Base-by-base conservation (phyloP, 371 early-diverging fungal genomes). In the Mortierella sp. region DNA sequence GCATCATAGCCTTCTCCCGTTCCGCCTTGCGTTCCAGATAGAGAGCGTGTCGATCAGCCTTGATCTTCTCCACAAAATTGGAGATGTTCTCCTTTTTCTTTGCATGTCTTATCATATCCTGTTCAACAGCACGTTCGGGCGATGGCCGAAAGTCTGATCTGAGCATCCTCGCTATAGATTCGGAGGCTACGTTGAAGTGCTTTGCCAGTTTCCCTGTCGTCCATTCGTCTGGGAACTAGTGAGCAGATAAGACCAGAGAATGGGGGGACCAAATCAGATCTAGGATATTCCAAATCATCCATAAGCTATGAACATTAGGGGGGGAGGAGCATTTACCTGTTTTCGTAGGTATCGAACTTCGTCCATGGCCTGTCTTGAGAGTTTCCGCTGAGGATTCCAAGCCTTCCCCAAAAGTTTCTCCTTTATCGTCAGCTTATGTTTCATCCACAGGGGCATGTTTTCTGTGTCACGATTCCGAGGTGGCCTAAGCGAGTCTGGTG, bases 151-250 rank as follows among this genome's bases (percentile, higher is more conserved):
- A 67, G 40, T 74, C 39, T 7, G 68, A 54, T 34, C 48, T 59
- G 13, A 74, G 49, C 31, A 74, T 74, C 55, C 45, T 63, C 3
- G 24, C 51, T 17, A 74, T 54, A 6, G 68, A 63, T 50, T 74
- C 74, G 21, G 51, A 34, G 0, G 64, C 46, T 2, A 74, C 54
- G 22, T 74, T 74, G 37, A 60, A 74, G 39, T 74, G 74, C 16
- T 46, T 55, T 8, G 74, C 58, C 25, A 74, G 29, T 37, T 74
- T 74, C 22, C 52, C 25, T 4, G 68, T 63, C 9, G 74, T 74
- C 74, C 74, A 74, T 47, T 67, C 60, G 0, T 74, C 74, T 6
- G 74, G 74, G 43, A 67, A 74, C 74, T 73, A 52, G 44, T 16
- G 12, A 49, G 31, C 47, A 45, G 34, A 43, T 21, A 25, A 27